These are phyloP conservation scores for Amaranthus tricolor DNA, from an alignment of 179 eudicot genomes.

Conservation along the genomic window DNA sequence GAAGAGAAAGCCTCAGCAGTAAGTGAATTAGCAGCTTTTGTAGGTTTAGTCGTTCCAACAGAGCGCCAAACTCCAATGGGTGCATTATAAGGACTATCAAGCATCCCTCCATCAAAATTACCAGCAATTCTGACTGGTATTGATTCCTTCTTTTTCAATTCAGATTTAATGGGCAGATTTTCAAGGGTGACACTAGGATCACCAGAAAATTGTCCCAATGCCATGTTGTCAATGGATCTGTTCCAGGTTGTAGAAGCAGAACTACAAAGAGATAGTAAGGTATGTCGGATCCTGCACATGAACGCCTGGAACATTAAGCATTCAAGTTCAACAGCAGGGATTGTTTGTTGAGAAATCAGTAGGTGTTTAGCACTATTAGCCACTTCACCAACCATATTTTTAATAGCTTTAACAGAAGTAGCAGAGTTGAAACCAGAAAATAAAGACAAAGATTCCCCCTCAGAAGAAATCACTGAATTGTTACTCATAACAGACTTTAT, in stretches of 20 bases:
- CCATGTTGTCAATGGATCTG: slow-evolving; percentile 43
- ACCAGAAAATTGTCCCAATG: slow-evolving; percentile 44
- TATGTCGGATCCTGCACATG: slow-evolving; percentile 88
- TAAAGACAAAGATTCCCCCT: slow-evolving; percentile 37
- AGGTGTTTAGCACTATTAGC: slow-evolving; percentile 43
- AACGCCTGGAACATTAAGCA: slow-evolving; percentile 85
- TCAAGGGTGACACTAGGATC: slow-evolving; percentile 59
- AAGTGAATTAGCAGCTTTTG: slow-evolving; percentile 49
- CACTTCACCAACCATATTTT: slow-evolving; percentile 38
- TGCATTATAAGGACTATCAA: slow-evolving; percentile 69
- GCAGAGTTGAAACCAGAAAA: slow-evolving; percentile 49
- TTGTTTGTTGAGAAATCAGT: slow-evolving; percentile 52
- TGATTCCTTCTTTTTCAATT: slow-evolving; percentile 74
- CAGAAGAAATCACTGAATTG: slow-evolving; percentile 37
- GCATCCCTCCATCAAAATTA: slow-evolving; percentile 66
- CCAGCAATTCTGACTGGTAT: slow-evolving; percentile 95
- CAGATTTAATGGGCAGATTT: slow-evolving; percentile 52
- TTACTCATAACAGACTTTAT: slow-evolving; percentile 32
- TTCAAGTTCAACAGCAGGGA: slow-evolving; percentile 81
- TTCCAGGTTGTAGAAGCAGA: slow-evolving; percentile 39
- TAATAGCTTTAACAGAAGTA: slow-evolving; percentile 36
- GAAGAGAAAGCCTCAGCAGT: slow-evolving; percentile 49
- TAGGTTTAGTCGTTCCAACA: slow-evolving; percentile 72
- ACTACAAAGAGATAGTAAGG: slow-evolving; percentile 52
- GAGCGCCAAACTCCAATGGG: slow-evolving; percentile 98